Evolutionary conservation across 2,329 filamentous ascomycete genomes (phyloP).

Genomic region (Ascochyta lentis): DNA sequence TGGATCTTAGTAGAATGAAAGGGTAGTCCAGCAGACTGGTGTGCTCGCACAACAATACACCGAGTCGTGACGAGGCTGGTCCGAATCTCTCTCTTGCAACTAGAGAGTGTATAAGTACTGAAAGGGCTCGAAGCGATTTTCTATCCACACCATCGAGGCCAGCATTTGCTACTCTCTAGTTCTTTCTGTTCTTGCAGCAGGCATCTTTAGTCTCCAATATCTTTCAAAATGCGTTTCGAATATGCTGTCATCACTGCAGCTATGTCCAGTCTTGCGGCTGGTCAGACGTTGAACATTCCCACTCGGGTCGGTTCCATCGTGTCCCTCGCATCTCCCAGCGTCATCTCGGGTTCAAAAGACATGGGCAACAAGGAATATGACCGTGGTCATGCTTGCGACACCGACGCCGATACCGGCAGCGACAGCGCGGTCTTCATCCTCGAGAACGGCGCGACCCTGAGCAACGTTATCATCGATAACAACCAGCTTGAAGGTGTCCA

Average conservation of each 20-base stretch:
- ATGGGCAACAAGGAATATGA: constrained; percentile 20
- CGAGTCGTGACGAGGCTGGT: too few relatives aligned
- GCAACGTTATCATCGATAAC: constrained; percentile 60
- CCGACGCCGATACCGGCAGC: constrained; percentile 19
- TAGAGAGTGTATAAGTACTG: constrained; percentile 1
- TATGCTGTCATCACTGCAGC: constrained; percentile 35
- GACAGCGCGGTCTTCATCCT: constrained; percentile 58
- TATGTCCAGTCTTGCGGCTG: constrained; percentile 26
- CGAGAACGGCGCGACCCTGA: constrained; percentile 55
- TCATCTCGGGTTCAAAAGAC: constrained; percentile 20
- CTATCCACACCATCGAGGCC: too few relatives aligned
- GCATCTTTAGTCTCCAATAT: neutral
- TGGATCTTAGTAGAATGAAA: too few relatives aligned
- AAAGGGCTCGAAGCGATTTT: too few relatives aligned
- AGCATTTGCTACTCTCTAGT: too few relatives aligned
- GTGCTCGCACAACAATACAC: too few relatives aligned
- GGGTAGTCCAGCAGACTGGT: too few relatives aligned
- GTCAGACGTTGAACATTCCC: constrained; percentile 39
- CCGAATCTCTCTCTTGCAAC: neutral
- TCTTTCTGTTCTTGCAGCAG: too few relatives aligned
- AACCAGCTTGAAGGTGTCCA: constrained; percentile 58
- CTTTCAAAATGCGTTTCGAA: constrained; percentile 10
- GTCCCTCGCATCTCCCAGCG: constrained; percentile 25
- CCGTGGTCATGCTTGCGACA: constrained; percentile 15
- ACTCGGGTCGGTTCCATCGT: constrained; percentile 32